Percentiles rank a stretch among this genome's conserved stretches.
Evolutionary conservation across 179 eudicot genomes (phyloP).

Genomic region (Beta macrorhiza): DNA sequence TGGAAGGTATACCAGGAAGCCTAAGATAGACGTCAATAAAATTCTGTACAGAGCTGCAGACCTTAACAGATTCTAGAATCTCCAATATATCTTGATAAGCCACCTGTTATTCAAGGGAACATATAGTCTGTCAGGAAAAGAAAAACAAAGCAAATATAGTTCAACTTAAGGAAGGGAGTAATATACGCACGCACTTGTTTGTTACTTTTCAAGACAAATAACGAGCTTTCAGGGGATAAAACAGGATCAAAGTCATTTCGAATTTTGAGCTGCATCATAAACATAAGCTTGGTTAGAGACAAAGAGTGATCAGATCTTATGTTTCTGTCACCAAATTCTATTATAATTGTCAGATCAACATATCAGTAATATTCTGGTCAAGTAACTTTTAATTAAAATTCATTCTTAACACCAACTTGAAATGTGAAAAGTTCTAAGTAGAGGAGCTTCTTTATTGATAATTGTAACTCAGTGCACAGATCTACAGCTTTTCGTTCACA

Average conservation of each 20-base stretch:
- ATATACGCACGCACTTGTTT: slow-evolving; percentile 59
- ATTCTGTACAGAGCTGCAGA: slow-evolving; percentile 90
- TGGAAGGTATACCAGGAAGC: slow-evolving; percentile 85
- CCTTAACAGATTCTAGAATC: slow-evolving; percentile 75
- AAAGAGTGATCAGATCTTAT: neutral
- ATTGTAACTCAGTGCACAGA: neutral
- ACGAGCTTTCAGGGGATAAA: slow-evolving; percentile 96
- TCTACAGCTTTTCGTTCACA: neutral
- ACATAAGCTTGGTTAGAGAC: neutral
- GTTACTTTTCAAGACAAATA: slow-evolving; percentile 92
- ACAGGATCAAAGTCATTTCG: slow-evolving; percentile 99
- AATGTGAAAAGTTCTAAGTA: neutral
- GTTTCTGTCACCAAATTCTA: neutral
- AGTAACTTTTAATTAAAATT: neutral
- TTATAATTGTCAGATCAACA: neutral
- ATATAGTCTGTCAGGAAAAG: slow-evolving; percentile 14
- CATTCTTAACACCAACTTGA: neutral
- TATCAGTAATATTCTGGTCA: neutral
- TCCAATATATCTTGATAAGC: slow-evolving; percentile 77
- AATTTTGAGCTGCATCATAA: slow-evolving; percentile 75
- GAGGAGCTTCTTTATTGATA: neutral
- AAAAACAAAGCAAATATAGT: neutral
- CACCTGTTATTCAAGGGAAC: slow-evolving; percentile 45
- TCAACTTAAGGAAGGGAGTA: neutral
- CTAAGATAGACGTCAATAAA: slow-evolving; percentile 81